Evolutionary conservation across 345 rosid genomes (phyloP), one percentile per base, ranked within the genome.

Genomic region (Bruguiera sexangula): DNA sequence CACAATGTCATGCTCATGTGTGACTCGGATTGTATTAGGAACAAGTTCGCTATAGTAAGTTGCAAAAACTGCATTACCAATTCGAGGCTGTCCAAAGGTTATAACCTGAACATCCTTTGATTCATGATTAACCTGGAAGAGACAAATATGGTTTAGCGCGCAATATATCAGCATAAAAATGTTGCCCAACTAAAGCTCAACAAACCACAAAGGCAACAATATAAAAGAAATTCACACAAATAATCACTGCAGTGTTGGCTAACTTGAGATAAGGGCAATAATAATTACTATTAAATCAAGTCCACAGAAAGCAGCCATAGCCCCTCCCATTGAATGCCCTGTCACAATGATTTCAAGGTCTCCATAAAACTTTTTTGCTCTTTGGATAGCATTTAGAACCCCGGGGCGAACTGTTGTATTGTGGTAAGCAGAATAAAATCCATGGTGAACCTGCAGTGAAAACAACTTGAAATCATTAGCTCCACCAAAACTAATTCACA

Each of bases 321-420:
- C 95, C 69, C 86, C 98, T 81, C 97, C 97, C 98, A 93, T 91
- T n/a, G 98, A 93, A 82, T 93, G 98, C 16, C 97, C 98, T 8
- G 96, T 91, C 79, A 89, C 92, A 76, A 91, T 85, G 69, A 91
- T 79, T 46, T 62, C 79, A 79, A 91, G 78, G n/a, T 73, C 83
- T 62, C 96, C 97, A 75, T 91, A 87, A 71, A 65, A 54, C 52
- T 89, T 70, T 79, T 77, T 87, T 1, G 89, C 91, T 57, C 68
- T 80, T 71, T 73, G 75, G 69, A 93, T 80, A 4, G 96, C 97
- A 79, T 39, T 76, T 53, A 94, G 56, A 77, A 94, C 77, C 32
- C 84, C 95, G 70, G 95, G 91, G 64, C 97, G 90, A 27, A 94
- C 78, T 2, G 98, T 88, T 46, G 98, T 91, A 63, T 94, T 88